Evolutionary conservation across 805 yeast genomes (phyloP).

Genomic region (Wickerhamomyces chambardii): DNA sequence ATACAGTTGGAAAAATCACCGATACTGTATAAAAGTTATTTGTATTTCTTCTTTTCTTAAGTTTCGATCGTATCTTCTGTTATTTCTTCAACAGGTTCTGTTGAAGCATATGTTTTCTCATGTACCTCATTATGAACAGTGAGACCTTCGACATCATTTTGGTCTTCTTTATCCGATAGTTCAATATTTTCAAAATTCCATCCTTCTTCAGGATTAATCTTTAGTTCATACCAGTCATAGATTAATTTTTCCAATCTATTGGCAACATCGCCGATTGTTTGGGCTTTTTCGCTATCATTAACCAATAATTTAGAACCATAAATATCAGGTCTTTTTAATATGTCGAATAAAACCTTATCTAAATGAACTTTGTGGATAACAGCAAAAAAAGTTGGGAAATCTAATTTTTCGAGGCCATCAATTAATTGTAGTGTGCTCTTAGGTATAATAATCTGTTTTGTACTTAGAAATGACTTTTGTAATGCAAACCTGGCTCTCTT

Average conservation of each 20-base stretch:
- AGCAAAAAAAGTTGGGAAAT: background rate
- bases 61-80: background rate
- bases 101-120: no score
- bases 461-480: conserved; percentile 8
- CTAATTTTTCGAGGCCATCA: background rate
- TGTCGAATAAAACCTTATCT: conserved; percentile 20
- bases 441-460: conserved; percentile 4
- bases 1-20: no score
- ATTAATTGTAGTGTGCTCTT: background rate
- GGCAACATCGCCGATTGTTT: conserved; percentile 7
- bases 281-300: conserved; percentile 5
- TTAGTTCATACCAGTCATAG: conserved; percentile 16
- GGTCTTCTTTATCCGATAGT: conserved; percentile 10
- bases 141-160: background rate
- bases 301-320: background rate
- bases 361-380: conserved; percentile 21
- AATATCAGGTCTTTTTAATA: conserved; percentile 28
- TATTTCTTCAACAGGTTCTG: background rate
- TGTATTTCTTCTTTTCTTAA: no score
- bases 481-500: conserved; percentile 21
- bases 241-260: conserved; percentile 9
- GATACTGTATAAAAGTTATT: no score
- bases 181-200: conserved; percentile 13
- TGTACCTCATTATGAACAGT: background rate
- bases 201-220: conserved; percentile 19